Evolutionary conservation across 441 rosid genomes (phyloP).

Genomic region (Biscutella laevigata): DNA sequence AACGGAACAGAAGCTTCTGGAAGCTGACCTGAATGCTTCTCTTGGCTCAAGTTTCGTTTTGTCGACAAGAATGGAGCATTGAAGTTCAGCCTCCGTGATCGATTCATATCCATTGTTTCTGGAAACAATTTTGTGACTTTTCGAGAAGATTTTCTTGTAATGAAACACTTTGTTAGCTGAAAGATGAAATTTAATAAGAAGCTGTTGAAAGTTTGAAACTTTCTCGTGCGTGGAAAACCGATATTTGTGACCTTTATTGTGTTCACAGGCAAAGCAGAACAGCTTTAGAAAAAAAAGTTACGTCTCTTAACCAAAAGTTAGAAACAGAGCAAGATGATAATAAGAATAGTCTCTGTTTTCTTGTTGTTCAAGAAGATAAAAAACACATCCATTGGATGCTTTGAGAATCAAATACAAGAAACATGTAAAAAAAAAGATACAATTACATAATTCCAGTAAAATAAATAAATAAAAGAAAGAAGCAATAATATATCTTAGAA

Average conservation of each 20-base stretch:
- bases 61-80: conserved; percentile 66
- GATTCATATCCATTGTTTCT: conserved; percentile 28
- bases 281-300: background rate
- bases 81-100: conserved; percentile 51
- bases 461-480: conserved; percentile 13
- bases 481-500: conserved; percentile 26
- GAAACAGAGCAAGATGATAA: too few relatives aligned
- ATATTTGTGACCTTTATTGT: conserved; percentile 30
- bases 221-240: conserved; percentile 51
- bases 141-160: background rate
- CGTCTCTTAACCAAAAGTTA: too few relatives aligned
- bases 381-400: conserved; percentile 22
- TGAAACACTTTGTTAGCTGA: conserved; percentile 8
- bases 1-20: conserved; percentile 53
- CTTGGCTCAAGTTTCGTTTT: conserved; percentile 35
- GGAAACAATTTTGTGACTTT: conserved; percentile 1
- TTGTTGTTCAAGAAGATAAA: conserved; percentile 24
- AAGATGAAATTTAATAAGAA: conserved; percentile 22
- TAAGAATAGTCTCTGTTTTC: conserved; percentile 20
- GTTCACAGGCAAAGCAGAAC: conserved; percentile 34
- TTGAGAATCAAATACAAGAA: conserved; percentile 25
- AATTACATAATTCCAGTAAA: conserved; percentile 22
- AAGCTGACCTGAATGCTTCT: conserved; percentile 18
- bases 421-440: conserved; percentile 25
- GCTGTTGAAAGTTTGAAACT: conserved; percentile 30